These are phyloP conservation scores for Corymbia calophylla DNA, from an alignment of 441 rosid genomes.

Conservation along the genomic window DNA sequence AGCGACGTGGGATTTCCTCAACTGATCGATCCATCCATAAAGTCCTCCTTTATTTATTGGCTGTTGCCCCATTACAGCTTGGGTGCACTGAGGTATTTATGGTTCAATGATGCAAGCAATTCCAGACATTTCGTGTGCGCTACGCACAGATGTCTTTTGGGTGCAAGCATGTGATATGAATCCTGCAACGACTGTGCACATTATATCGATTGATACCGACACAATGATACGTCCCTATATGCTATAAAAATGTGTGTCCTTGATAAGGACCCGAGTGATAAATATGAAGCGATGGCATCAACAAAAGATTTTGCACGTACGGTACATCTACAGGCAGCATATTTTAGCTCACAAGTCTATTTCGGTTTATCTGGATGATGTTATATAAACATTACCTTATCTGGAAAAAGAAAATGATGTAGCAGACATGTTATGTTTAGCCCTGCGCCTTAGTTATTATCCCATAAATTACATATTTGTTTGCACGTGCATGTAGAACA, in stretches of 20 bases:
- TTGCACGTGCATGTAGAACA: background rate
- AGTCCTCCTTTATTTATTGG: background rate
- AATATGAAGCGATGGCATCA: background rate
- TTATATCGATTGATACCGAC: background rate
- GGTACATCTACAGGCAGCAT: background rate
- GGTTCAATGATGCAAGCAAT: background rate
- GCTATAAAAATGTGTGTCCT: background rate
- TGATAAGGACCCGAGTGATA: background rate
- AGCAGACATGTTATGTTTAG: background rate
- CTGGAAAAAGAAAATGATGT: background rate
- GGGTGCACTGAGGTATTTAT: background rate
- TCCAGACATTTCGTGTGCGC: background rate
- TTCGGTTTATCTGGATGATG: background rate
- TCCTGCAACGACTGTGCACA: background rate
- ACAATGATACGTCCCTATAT: background rate
- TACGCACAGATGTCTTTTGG: accelerated
- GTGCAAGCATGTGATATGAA: background rate
- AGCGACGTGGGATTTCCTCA: background rate
- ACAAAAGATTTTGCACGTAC: background rate
- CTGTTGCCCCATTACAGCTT: background rate
- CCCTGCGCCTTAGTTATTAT: background rate
- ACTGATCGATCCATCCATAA: background rate
- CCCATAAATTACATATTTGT: background rate
- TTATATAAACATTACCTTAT: background rate
- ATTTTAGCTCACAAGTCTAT: background rate